phyloP scores from a whole-genome alignment of 1,139 yeast genomes.

The Blastobotrys buckinghamii region DNA sequence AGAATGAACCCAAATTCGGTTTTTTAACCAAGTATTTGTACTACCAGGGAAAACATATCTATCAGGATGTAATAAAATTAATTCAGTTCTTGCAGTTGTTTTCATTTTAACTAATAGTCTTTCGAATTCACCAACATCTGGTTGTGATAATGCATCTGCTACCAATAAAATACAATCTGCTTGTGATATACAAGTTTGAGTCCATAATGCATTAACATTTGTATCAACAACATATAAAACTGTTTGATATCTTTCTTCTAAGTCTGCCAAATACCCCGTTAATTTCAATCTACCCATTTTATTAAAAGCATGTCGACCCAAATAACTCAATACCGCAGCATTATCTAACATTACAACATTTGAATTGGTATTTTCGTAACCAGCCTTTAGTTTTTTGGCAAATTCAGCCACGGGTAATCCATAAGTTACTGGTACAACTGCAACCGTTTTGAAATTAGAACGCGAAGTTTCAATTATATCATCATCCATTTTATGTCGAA shows the following conservation, averaged over 20 bases:
- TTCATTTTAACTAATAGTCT: slow-evolving; percentile 64
- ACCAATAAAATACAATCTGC: slow-evolving; percentile 72
- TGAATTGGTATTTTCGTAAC: slow-evolving; percentile 67
- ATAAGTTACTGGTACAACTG: slow-evolving; percentile 69
- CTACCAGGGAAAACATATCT: slow-evolving; percentile 78
- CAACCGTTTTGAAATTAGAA: slow-evolving; percentile 67
- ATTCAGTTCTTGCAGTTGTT: slow-evolving; percentile 83
- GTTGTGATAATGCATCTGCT: slow-evolving; percentile 49
- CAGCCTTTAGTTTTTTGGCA: slow-evolving; percentile 63
- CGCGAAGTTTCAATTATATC: slow-evolving; percentile 18
- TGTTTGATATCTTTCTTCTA: slow-evolving; percentile 84
- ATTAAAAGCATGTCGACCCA: slow-evolving; percentile 92
- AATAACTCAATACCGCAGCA: slow-evolving; percentile 67
- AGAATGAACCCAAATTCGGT: slow-evolving; percentile 83
- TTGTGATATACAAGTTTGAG: slow-evolving; percentile 85
- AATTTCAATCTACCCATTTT: slow-evolving; percentile 78
- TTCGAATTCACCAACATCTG: slow-evolving; percentile 82
- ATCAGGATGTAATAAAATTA: slow-evolving; percentile 79
- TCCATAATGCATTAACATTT: slow-evolving; percentile 79
- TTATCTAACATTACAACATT: slow-evolving; percentile 76
- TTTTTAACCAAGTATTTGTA: slow-evolving; percentile 78
- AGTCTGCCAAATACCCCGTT: slow-evolving; percentile 82
- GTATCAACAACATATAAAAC: slow-evolving; percentile 88
- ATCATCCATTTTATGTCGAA: slow-evolving; percentile 31
- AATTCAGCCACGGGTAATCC: slow-evolving; percentile 84